Percentiles rank a stretch among this genome's conserved stretches.
phyloP scores from a whole-genome alignment of 139 green algal species.

The Coccomyxa sp. region DNA sequence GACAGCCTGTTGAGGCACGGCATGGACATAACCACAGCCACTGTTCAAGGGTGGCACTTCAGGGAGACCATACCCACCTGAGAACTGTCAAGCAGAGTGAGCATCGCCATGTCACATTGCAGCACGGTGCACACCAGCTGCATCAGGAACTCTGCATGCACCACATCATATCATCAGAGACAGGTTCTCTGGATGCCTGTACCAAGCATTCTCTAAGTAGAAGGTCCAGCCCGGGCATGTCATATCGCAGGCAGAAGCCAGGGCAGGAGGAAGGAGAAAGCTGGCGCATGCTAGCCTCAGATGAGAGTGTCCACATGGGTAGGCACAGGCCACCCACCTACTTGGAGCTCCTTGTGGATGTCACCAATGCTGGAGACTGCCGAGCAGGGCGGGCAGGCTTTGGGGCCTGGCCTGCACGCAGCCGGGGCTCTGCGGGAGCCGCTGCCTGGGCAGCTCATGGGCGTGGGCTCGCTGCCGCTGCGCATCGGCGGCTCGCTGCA shows the following conservation, averaged over 20 bases:
- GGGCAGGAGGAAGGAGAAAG: no score
- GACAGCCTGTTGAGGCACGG: neutral
- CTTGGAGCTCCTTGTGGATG: neutral
- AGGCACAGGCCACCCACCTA: neutral
- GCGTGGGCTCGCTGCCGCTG: no score
- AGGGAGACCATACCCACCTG: neutral
- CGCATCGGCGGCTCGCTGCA: no score
- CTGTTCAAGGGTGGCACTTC: neutral
- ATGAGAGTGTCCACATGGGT: no score
- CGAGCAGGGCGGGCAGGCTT: no score
- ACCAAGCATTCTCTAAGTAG: neutral
- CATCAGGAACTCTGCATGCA: neutral
- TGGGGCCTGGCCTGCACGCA: no score
- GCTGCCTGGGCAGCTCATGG: no score
- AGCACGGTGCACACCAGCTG: slow-evolving; percentile 1
- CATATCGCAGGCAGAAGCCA: neutral
- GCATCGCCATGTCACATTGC: neutral
- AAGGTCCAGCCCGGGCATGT: neutral
- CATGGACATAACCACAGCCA: neutral
- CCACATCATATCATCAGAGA: neutral
- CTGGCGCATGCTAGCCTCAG: no score
- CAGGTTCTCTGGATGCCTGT: neutral
- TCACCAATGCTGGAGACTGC: no score
- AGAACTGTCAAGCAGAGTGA: neutral
- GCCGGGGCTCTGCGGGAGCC: no score